phyloP scores from a whole-genome alignment of 441 rosid species.

The Croton setiger region DNA sequence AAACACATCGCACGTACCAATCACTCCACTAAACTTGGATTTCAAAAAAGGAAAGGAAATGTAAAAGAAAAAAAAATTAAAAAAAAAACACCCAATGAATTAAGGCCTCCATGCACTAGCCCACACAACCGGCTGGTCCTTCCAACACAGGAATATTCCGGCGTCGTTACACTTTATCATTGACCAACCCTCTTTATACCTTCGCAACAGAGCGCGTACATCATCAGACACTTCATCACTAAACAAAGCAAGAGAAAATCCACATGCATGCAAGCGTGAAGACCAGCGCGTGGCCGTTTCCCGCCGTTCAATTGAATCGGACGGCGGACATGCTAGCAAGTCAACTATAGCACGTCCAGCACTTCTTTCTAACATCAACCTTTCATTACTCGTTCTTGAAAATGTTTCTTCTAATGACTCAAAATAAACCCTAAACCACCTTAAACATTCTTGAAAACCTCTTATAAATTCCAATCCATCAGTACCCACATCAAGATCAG shows the following conservation, averaged over 20 bases:
- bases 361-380: slow-evolving; percentile 74
- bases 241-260: slow-evolving; percentile 37
- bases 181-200: slow-evolving; percentile 89
- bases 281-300: slow-evolving; percentile 81
- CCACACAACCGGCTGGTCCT: slow-evolving; percentile 93
- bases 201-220: slow-evolving; percentile 79
- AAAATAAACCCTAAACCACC: slow-evolving; percentile 92
- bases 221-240: slow-evolving; percentile 94
- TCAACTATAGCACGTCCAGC: slow-evolving; percentile 80
- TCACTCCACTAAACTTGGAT: slow-evolving; percentile 20
- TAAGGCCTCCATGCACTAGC: slow-evolving; percentile 90
- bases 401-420: slow-evolving; percentile 82
- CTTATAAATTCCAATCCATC: slow-evolving; percentile 61
- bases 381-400: slow-evolving; percentile 69
- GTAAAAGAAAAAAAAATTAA: not conserved
- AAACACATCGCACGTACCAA: slow-evolving; percentile 48
- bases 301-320: slow-evolving; percentile 64
- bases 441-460: slow-evolving; percentile 65
- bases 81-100: slow-evolving; percentile 6
- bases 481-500: slow-evolving; percentile 62
- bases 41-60: not conserved
- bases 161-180: slow-evolving; percentile 58
- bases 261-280: slow-evolving; percentile 50
- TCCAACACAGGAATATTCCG: slow-evolving; percentile 90
- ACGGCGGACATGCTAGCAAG: slow-evolving; percentile 63